Evolutionary conservation across 129 eudicot genomes (phyloP), one percentile per base, ranked within the genome.

Genomic region (Escallonia rubra): DNA sequence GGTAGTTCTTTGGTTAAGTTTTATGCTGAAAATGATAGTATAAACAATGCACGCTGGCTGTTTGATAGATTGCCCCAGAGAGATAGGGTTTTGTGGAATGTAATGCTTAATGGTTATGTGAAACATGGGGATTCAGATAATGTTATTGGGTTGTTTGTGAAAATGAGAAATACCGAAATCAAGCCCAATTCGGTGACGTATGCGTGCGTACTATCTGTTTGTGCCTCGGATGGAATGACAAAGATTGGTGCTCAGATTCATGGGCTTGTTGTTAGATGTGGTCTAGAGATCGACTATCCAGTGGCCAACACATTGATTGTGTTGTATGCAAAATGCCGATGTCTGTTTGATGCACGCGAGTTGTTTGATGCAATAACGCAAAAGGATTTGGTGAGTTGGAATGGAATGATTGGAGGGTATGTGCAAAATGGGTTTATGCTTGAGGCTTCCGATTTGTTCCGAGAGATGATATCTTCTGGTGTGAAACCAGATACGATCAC

Each of bases 31-130:
- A 79, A 82, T 66, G 91, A 79, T 3, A 76, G 84, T 74, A 60
- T 81, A 10, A 81, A 69, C 42, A 76, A 83, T 67, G 98, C 95
- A 5, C 73, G 78, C 59, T 11, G 55, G n/a, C 41, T 92, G 89
- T 92, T 92, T 53, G 96, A 86, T 63, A 83, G 72, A 76, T 59
- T 92, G 86, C 86, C 93, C 63, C 74, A 64, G 8, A 83, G 84
- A 77, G 98, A 92, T 82, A 67, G 76, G 55, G 91, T 88, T 14
- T 63, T 82, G 83, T 92, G 98, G 98, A 92, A 80, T 57, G 86
- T 80, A 51, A 88, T 92, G 78, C 88, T 92, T 63, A 77, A 83
- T 58, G 89, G 91, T 57, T 88, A 83, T 68, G 76, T 80, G 61
- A 84, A 80, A 65, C 65, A 64, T 56, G 87, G 84, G n/a, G 73